Conservation (phyloP, 2,329 filamentous ascomycete species). For the Talaromyces islandicus region DNA sequence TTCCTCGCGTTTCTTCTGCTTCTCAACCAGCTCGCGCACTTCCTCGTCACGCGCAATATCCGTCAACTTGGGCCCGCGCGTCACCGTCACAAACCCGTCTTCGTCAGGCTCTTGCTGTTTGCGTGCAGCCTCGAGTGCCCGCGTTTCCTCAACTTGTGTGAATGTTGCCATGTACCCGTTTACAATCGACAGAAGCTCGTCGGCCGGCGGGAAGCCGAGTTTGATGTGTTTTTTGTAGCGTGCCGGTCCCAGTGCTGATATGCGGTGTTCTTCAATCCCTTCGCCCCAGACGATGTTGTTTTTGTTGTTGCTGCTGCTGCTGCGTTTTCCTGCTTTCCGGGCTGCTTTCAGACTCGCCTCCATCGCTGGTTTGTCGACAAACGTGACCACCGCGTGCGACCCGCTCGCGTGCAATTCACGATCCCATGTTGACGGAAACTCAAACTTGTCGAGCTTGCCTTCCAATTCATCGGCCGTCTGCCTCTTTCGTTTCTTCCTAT, state of each 20-base stretch:
- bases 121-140: slow-evolving; percentile 56
- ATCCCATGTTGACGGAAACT: slow-evolving; percentile 68
- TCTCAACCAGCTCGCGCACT: slow-evolving; percentile 52
- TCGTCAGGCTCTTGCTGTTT: slow-evolving; percentile 78
- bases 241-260: slow-evolving; percentile 50
- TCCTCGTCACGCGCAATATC: slow-evolving; percentile 71
- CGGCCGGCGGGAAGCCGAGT: slow-evolving; percentile 63
- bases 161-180: slow-evolving; percentile 86
- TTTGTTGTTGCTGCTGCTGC: too few species aligned
- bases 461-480: slow-evolving; percentile 48
- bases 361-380: slow-evolving; percentile 77
- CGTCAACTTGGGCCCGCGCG: slow-evolving; percentile 63
- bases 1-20: slow-evolving; percentile 59
- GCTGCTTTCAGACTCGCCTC: slow-evolving; percentile 71
- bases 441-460: slow-evolving; percentile 53
- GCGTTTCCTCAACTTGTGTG: slow-evolving; percentile 58
- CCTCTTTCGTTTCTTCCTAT: slow-evolving; percentile 51
- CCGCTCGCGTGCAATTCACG: slow-evolving; percentile 65
- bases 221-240: slow-evolving; percentile 60
- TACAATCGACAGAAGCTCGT: slow-evolving; percentile 63
- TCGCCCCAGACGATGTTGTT: slow-evolving; percentile 62
- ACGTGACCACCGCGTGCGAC: slow-evolving; percentile 70
- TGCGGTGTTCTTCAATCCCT: slow-evolving; percentile 48
- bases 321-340: slow-evolving; percentile 44
- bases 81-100: slow-evolving; percentile 92